Conservation (phyloP, 2,329 filamentous ascomycete genomes). For the Lithohypha guttulata region DNA sequence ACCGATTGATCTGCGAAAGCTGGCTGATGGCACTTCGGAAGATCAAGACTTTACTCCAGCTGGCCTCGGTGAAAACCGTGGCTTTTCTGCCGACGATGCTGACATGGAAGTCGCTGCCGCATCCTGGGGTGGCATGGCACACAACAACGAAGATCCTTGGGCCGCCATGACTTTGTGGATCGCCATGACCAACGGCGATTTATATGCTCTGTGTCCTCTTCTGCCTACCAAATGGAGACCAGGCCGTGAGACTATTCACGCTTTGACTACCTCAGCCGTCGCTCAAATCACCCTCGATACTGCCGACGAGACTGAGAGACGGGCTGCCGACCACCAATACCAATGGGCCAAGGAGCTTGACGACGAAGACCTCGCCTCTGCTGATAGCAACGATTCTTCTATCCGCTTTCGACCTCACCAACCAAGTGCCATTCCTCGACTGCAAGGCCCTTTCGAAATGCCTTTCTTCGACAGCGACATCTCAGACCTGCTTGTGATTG, state of each 20-base stretch:
- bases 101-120: conserved; percentile 92
- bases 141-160: conserved; percentile 58
- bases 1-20: conserved; percentile 77
- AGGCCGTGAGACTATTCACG: conserved; percentile 64
- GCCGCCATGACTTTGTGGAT: conserved; percentile 93
- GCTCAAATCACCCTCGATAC: conserved; percentile 32
- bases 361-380: conserved; percentile 39
- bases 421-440: conserved; percentile 45
- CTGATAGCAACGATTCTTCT: conserved; percentile 34
- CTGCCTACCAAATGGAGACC: conserved; percentile 79
- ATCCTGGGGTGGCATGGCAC: conserved; percentile 66
- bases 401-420: conserved; percentile 46
- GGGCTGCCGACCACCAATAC: conserved; percentile 44
- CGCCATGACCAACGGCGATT: conserved; percentile 85
- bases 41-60: conserved; percentile 78
- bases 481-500: conserved; percentile 50
- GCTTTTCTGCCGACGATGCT: conserved; percentile 77
- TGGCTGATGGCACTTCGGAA: conserved; percentile 70
- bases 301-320: conserved; percentile 35
- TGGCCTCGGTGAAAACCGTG: conserved; percentile 60
- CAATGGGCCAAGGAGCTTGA: conserved; percentile 49
- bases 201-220: conserved; percentile 87
- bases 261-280: conserved; percentile 71
- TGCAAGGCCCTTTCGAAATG: conserved; percentile 52
- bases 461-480: conserved; percentile 42